Evolutionary conservation across 2,329 filamentous ascomycete genomes (phyloP), one percentile per base, ranked within the genome.

Genomic region (Talaromyces sp.): DNA sequence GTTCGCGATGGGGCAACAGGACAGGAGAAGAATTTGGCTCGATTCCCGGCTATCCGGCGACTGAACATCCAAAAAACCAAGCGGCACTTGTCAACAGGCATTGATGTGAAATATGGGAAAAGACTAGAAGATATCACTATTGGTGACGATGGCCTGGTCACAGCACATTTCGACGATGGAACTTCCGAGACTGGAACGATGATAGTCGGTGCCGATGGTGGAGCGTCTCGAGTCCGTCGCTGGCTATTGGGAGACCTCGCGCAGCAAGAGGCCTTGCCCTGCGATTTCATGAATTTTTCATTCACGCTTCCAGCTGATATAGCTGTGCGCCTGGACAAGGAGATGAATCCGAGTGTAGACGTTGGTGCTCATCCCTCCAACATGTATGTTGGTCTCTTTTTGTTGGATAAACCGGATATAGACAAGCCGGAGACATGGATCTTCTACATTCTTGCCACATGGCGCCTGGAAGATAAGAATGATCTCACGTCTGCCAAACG

Each of bases 271-370:
- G 57, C 54, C 1, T 27, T 59, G 12, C 57, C 57, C 14, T 59
- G 57, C 29, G 43, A 55, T 11, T 59, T 59, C 41, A 56, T 59
- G 52, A 59, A 59, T 7, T 59, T 59, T 35, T 56, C 57, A 4
- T 59, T 59, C 21, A 55, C 38, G 10, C 31, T 60, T n/a, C 53
- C 53, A 1, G 14, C 43, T 12, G 43, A 60, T 1, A 24, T 41
- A 26, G 58, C 58, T 24, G 11, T 51, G 7, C 50, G 43, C 26
- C 53, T 60, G 14, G 53, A 56, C n/a, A 19, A 52, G 12, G 32
- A 29, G 12, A 54, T 60, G 21, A 54, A 54, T 29, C 58, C 53
- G n/a, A 56, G 43, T 8, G 21, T 60, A 35, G 58, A 60, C n/a
- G 53, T 52, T 1, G 53, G 41, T n/a, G 53, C 41, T 7, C 58